A percentile compares a stretch with the other conserved stretches of the same genome.
phyloP scores from a whole-genome alignment of 768 basidiomycete genomes.

The Multifurca ochricompacta region DNA sequence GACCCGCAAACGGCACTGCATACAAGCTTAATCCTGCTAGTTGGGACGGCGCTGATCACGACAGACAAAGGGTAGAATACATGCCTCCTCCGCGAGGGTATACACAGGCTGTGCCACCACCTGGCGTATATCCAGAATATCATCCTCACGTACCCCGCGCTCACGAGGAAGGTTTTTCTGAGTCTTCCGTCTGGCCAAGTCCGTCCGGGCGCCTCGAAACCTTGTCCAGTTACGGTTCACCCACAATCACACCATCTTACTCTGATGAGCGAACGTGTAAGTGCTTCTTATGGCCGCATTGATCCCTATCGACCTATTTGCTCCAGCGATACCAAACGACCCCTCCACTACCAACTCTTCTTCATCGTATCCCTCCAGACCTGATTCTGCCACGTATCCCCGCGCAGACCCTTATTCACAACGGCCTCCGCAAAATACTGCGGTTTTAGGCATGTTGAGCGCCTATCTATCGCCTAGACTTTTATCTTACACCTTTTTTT shows the following conservation, averaged over 20 bases:
- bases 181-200: slow-evolving; percentile 26
- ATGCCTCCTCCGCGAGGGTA: slow-evolving; percentile 14
- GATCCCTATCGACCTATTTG: slow-evolving; percentile 12
- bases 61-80: slow-evolving; percentile 21
- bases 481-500: not conserved
- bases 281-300: slow-evolving; percentile 20
- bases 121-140: slow-evolving; percentile 24
- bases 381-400: slow-evolving; percentile 13
- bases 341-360: not conserved
- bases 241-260: slow-evolving; percentile 41
- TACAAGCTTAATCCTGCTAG: slow-evolving; percentile 57
- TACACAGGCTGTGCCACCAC: slow-evolving; percentile 12
- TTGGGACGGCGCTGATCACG: slow-evolving; percentile 41
- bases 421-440: not conserved
- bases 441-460: slow-evolving; percentile 4
- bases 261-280: slow-evolving; percentile 53
- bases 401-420: slow-evolving; percentile 8
- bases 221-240: slow-evolving; percentile 34
- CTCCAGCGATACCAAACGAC: slow-evolving; percentile 16
- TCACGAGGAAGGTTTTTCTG: slow-evolving; percentile 23
- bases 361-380: slow-evolving; percentile 14
- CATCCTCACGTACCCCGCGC: slow-evolving; percentile 15
- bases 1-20: slow-evolving; percentile 20
- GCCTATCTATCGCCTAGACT: not conserved
- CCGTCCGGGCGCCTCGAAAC: slow-evolving; percentile 30